These are phyloP conservation scores for Bacidia rubella DNA, from an alignment of 495 filamentous ascomycete genomes.

Conservation along the genomic window DNA sequence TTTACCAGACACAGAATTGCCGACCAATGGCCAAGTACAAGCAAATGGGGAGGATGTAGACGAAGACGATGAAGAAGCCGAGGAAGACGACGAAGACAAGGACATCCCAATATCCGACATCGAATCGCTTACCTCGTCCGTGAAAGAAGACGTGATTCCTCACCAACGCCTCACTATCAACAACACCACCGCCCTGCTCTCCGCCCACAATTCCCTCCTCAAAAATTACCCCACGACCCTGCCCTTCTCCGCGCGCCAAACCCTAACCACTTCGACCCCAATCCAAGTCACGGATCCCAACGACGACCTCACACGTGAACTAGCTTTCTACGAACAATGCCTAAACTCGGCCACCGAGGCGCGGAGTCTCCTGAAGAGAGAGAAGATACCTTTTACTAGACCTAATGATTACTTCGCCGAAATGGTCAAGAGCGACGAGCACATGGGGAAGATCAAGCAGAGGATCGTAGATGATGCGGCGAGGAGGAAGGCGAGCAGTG, in stretches of 20 bases:
- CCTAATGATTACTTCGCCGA: conserved; percentile 95
- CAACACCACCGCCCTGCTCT: conserved; percentile 73
- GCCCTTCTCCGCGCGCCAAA: conserved; percentile 53
- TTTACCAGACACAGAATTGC: conserved; percentile 15
- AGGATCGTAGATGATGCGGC: conserved; percentile 89
- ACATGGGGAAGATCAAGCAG: conserved; percentile 90
- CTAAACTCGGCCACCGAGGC: conserved; percentile 62
- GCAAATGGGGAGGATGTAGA: conserved; percentile 28
- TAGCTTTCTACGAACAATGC: conserved; percentile 87
- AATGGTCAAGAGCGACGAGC: conserved; percentile 96
- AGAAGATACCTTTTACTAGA: conserved; percentile 70
- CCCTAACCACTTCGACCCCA: conserved; percentile 38
- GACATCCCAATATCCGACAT: conserved; percentile 79
- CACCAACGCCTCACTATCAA: conserved; percentile 94
- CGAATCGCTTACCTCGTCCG: conserved; percentile 60
- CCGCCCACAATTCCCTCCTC: conserved; percentile 60
- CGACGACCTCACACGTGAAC: conserved; percentile 79
- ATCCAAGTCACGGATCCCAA: conserved; percentile 52
- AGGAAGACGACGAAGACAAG: conserved; percentile 40
- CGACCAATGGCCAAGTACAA: conserved; percentile 24
- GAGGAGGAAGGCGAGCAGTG: conserved; percentile 76
- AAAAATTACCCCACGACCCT: conserved; percentile 40
- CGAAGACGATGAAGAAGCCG: conserved; percentile 32
- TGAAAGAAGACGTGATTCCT: conserved; percentile 71
- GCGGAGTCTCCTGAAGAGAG: conserved; percentile 59